Evolutionary conservation across 2,329 filamentous ascomycete species (phyloP).

Genomic region (Scedosporium boydii): DNA sequence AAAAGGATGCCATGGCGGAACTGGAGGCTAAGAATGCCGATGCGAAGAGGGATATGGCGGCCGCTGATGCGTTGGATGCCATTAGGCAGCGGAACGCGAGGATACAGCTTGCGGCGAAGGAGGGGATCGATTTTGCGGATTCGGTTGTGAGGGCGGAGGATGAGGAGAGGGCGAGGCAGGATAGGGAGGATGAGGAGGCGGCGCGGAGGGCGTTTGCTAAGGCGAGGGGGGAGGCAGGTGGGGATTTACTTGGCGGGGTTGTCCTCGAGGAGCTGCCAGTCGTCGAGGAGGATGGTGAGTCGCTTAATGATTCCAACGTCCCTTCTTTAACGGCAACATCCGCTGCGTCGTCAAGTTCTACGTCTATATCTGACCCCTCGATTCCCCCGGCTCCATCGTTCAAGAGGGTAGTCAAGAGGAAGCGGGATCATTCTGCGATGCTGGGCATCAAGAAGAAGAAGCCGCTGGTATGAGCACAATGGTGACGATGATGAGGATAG

Average conservation of each 20-base stretch:
- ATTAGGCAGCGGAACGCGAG: conserved; percentile 86
- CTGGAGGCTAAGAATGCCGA: conserved; percentile 89
- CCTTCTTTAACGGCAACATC: neutral
- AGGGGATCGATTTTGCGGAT: conserved; percentile 49
- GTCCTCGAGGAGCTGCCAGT: conserved; percentile 40
- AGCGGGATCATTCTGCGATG: conserved; percentile 67
- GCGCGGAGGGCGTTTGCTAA: conserved; percentile 69
- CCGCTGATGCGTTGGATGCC: conserved; percentile 91
- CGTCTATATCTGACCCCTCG: conserved; percentile 12
- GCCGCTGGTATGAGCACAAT: conserved; percentile 35
- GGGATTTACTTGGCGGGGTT: conserved; percentile 25
- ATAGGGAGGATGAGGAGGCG: conserved; percentile 74
- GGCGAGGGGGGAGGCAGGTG: conserved; percentile 40
- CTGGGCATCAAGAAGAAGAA: conserved; percentile 85
- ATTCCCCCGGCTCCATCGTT: conserved; percentile 48
- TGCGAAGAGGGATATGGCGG: conserved; percentile 89
- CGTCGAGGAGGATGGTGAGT: conserved; percentile 18
- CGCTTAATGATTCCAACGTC: conserved; percentile 6
- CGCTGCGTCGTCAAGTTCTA: conserved; percentile 1
- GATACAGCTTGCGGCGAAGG: conserved; percentile 65
- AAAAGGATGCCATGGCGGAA: conserved; percentile 89
- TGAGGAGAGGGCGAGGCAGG: conserved; percentile 53
- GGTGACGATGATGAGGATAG: neutral
- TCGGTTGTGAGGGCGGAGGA: conserved; percentile 46
- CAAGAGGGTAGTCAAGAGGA: conserved; percentile 71